Base-by-base conservation (phyloP, 2,329 filamentous ascomycete species). In the Didymella sp. region DNA sequence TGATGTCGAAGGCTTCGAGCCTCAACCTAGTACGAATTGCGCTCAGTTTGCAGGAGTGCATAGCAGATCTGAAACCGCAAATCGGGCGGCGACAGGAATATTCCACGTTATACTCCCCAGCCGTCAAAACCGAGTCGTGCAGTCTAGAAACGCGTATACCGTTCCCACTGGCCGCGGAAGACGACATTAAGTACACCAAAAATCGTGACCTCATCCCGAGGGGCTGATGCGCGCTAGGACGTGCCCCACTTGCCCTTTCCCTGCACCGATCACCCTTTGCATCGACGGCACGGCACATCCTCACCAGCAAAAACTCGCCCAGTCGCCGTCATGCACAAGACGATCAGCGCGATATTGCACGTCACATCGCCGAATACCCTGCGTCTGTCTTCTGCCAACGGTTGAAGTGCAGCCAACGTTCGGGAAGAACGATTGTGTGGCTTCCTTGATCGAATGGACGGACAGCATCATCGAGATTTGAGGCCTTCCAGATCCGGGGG, bases 151-250 rank as follows among this genome's bases (percentile, higher is more conserved):
- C 43, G 28, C 53, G 33, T 35, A 33, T 5, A 30, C 40, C 40
- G 15, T 30, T 8, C 17, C 30, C 25, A 25, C 28, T 43, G 17
- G 25, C 37, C 48, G 42, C 42, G 43, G 54, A 30, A 37, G 19
- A 28, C 6, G 6, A 27, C 13, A n/a, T 22, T 8, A 1, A 7
- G 22, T 11, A 13, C 11, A 22, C 19, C 19, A 22, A 45, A 31
- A 21, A 30, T 47, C 25, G 51, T 52, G 54, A 48, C 54, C 43
- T 57, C 54, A 57, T 37, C 41, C 12, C 7, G 17, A 17, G 24
- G 22, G 25, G 46, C 53, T 43, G 54, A 48, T 52, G 43, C 21
- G 38, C 48, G 43, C 48, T 52, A 56, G 25, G n/a, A n/a, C 15
- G 28, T 6, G 48, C 19, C 49, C 48, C 48, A 44, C 43, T 45